phyloP scores from a whole-genome alignment of 2,329 filamentous ascomycete genomes.

The Penicillium sp. region DNA sequence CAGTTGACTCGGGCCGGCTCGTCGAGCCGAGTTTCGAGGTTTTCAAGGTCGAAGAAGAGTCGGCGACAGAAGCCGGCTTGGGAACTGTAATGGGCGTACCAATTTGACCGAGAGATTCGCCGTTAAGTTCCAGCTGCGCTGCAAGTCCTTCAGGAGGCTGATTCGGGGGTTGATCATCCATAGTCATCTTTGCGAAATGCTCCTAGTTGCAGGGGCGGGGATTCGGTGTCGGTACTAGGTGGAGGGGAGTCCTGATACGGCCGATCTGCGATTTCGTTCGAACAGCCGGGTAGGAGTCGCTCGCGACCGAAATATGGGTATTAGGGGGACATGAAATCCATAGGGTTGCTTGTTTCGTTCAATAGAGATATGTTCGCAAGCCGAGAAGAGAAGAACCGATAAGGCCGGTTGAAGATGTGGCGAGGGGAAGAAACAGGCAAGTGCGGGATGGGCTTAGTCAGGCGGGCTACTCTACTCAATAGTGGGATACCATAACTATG shows the following conservation, averaged over 20 bases:
- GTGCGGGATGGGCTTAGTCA: conserved; percentile 4
- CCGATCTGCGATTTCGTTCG: conserved; percentile 2
- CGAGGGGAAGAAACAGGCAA: background rate
- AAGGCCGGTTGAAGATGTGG: background rate
- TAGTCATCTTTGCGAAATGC: conserved; percentile 21
- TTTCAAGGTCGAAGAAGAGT: conserved; percentile 9
- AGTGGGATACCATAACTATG: too few species aligned
- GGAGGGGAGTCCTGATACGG: conserved; percentile 2
- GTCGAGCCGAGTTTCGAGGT: conserved; percentile 3
- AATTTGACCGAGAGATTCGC: background rate
- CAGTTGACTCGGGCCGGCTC: background rate
- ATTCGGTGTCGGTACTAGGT: background rate
- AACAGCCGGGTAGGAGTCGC: background rate
- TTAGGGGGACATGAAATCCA: conserved; percentile 2
- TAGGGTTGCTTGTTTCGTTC: background rate
- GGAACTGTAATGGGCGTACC: background rate
- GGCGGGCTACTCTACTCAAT: too few species aligned
- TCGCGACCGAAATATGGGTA: background rate
- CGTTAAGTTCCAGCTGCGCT: background rate
- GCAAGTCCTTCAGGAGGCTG: conserved; percentile 3
- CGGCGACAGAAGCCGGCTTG: conserved; percentile 13
- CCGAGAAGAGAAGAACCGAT: background rate
- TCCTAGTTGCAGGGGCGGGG: background rate
- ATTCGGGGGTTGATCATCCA: conserved; percentile 9
- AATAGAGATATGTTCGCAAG: background rate